These are phyloP conservation scores for Byssochlamys sp. DNA, from an alignment of 2,329 filamentous ascomycete genomes.

Conservation along the genomic window DNA sequence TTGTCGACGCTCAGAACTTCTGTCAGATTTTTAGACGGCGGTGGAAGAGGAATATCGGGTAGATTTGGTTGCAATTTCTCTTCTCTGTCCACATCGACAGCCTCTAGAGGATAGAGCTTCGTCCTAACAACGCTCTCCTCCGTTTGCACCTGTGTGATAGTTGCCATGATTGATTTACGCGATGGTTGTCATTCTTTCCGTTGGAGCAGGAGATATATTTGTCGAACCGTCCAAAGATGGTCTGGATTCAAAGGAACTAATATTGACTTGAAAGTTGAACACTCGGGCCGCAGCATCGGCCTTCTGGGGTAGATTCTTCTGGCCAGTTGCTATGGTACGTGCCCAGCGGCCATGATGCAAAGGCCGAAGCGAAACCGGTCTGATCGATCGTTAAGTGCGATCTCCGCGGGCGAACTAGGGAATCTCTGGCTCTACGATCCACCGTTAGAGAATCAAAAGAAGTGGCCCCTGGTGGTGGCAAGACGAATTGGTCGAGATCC, in stretches of 20 bases:
- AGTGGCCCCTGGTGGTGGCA: not conserved
- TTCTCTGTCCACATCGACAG: slow-evolving; percentile 15
- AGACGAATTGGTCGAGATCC: not conserved
- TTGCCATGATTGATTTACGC: slow-evolving; percentile 14
- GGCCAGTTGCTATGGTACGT: not conserved
- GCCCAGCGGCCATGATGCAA: not conserved
- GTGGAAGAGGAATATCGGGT: slow-evolving; percentile 57
- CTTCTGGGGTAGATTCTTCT: not conserved
- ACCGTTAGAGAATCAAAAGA: not conserved
- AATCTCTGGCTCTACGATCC: not conserved
- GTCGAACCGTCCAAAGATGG: not conserved
- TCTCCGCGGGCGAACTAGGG: not conserved
- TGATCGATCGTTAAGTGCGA: not conserved
- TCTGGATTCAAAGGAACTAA: not conserved
- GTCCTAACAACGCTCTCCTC: slow-evolving; percentile 5
- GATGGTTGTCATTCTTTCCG: not conserved
- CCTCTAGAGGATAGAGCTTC: slow-evolving; percentile 12
- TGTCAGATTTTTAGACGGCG: slow-evolving; percentile 47
- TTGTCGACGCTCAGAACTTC: slow-evolving; percentile 64
- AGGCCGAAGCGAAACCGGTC: not conserved
- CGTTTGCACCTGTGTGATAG: slow-evolving; percentile 16
- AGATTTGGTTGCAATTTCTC: slow-evolving; percentile 14
- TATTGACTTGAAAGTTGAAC: not conserved
- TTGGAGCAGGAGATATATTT: not conserved
- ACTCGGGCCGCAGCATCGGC: not conserved